Percentiles rank a stretch among this genome's conserved stretches.
Evolutionary conservation across 805 yeast species (phyloP).

Genomic region (Wickerhamomyces kurtzmanii): DNA sequence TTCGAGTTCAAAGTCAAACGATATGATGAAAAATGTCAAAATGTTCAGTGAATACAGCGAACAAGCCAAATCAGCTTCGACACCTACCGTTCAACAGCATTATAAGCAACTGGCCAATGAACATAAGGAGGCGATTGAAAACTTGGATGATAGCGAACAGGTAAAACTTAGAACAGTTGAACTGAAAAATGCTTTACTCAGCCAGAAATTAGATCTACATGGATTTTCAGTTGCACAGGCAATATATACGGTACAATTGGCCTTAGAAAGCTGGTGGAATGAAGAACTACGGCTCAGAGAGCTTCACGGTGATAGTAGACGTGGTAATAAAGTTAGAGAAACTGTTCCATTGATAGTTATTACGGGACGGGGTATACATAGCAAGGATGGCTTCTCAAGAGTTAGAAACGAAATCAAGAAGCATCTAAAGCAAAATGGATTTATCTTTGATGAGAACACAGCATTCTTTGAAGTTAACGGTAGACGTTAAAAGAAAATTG

Average conservation of each 20-base stretch:
- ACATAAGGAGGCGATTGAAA: no score
- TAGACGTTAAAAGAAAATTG: no score
- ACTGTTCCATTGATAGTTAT: constrained; percentile 36
- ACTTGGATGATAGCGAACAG: constrained; percentile 6
- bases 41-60: background rate
- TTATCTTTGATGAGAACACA: constrained; percentile 34
- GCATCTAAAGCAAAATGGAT: constrained; percentile 26
- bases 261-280: constrained; percentile 52
- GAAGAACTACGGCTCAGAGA: constrained; percentile 38
- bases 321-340: constrained; percentile 26
- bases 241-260: constrained; percentile 20
- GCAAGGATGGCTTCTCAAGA: constrained; percentile 43
- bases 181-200: constrained; percentile 9
- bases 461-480: constrained; percentile 37
- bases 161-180: constrained; percentile 7
- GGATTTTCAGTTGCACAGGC: constrained; percentile 40
- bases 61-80: background rate
- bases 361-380: constrained; percentile 69
- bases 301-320: constrained; percentile 23
- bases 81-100: constrained; percentile 2
- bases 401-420: constrained; percentile 33
- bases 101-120: no score
- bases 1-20: no score
- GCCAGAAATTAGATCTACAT: constrained; percentile 44
- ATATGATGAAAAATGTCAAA: background rate